Evolutionary conservation across 345 rosid genomes (phyloP).

Genomic region (Ceriops zippeliana): DNA sequence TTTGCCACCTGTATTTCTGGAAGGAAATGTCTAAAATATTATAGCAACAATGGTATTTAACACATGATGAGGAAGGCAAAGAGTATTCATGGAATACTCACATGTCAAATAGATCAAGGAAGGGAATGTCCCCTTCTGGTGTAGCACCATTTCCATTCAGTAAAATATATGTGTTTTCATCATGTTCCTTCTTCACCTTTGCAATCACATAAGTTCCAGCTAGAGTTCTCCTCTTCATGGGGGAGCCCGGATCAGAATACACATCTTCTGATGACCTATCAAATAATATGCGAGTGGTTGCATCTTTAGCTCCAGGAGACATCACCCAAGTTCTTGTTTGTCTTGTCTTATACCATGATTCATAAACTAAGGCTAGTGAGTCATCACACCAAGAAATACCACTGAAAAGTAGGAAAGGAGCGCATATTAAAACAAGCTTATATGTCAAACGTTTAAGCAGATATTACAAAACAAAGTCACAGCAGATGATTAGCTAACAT

Average conservation of each 20-base stretch:
- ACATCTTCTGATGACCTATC: slow-evolving; percentile 98
- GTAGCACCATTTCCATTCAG: slow-evolving; percentile 96
- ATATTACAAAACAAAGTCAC: slow-evolving; percentile 10
- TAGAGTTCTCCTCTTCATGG: slow-evolving; percentile 82
- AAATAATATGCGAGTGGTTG: slow-evolving; percentile 69
- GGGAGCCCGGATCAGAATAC: slow-evolving; percentile 98
- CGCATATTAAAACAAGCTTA: slow-evolving; percentile 2
- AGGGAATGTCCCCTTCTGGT: slow-evolving; percentile 93
- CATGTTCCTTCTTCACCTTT: slow-evolving; percentile 67
- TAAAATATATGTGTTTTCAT: slow-evolving; percentile 59
- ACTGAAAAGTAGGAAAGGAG: slow-evolving; percentile 38
- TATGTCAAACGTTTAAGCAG: slow-evolving; percentile 5
- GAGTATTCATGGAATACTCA: slow-evolving; percentile 40
- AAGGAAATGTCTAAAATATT: slow-evolving; percentile 32
- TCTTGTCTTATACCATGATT: slow-evolving; percentile 96
- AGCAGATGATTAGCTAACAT: neutral
- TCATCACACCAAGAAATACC: slow-evolving; percentile 97
- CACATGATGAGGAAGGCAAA: neutral
- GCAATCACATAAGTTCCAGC: slow-evolving; percentile 84
- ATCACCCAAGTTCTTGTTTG: slow-evolving; percentile 86
- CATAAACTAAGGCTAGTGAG: slow-evolving; percentile 81
- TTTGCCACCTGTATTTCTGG: slow-evolving; percentile 86
- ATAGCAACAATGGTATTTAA: slow-evolving; percentile 10
- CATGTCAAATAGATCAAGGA: slow-evolving; percentile 96
- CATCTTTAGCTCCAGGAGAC: slow-evolving; percentile 69